Base-by-base conservation (phyloP, 164 flowering plant species). In the Sedum album region DNA sequence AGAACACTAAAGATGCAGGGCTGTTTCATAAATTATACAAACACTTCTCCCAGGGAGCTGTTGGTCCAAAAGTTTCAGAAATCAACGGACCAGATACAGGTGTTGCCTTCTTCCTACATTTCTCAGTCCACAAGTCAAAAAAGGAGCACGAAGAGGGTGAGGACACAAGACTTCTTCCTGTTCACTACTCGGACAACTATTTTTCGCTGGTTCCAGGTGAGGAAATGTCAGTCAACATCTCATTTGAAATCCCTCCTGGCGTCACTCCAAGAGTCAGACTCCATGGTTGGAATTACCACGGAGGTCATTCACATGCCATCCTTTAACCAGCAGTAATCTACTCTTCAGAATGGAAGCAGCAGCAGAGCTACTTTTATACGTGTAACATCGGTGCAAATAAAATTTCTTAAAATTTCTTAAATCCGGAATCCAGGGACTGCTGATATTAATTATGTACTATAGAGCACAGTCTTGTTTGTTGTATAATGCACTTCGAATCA, bases 191-290 rank as follows among this genome's bases (percentile, higher is more conserved):
- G 0, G 90, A 94, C 76, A 94, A 94, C 83, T 91, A 88, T 72
- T 90, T 94, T 73, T 94, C 99, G 5, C 74, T 94, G 44, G 97
- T 84, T 1, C 99, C 99, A 0, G 99, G 97, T 23, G 99, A 94
- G 73, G 75, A 51, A 1, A 80, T 83, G 84, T 38, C 79, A 0
- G 66, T 94, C 60, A 84, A 67, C 28, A 70, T 90, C 44, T 73
- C 85, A 36, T 94, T 94, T 70, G 90, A 88, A 79, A 92, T 78
- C 20, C 94, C 97, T 57, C 72, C 78, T 0, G 94, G 92, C 9
- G 80, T 79, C 57, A 84, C 86, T 36, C 99, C 99, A 11, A 79
- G 82, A 9, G 82, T 94, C 61, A 82, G 77, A 0, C 90, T 94
- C 33, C 75, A 74, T 53, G 99, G 99, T 44, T 91, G 97, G 99